These are phyloP conservation scores for Backusella liffmaniae DNA, from an alignment of 192 early-diverging fungal genomes.

Conservation along the genomic window DNA sequence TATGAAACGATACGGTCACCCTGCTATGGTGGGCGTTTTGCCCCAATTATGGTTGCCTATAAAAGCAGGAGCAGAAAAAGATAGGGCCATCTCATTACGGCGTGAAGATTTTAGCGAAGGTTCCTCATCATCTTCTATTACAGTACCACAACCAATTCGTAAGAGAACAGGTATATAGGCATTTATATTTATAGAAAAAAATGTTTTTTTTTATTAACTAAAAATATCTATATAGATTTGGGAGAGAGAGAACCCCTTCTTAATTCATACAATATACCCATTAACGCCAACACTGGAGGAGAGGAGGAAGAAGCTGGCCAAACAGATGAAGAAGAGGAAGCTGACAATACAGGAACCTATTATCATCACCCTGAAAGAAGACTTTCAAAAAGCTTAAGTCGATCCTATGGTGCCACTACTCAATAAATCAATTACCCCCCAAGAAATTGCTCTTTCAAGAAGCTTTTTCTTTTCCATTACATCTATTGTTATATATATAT, in stretches of 20 bases:
- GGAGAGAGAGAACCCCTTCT: conserved; percentile 9
- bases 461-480: neutral
- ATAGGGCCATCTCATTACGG: neutral
- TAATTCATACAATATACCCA: neutral
- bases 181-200: neutral
- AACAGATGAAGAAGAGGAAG: conserved; percentile 31
- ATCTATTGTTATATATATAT: neutral
- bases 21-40: conserved; percentile 61
- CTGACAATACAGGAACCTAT: conserved; percentile 37
- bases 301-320: conserved; percentile 1
- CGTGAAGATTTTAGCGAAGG: conserved; percentile 3
- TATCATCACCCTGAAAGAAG: conserved; percentile 49
- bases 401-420: conserved; percentile 11
- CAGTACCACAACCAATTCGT: conserved; percentile 1
- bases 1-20: conserved; percentile 64
- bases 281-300: neutral
- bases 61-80: conserved; percentile 26
- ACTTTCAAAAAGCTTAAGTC: conserved; percentile 11
- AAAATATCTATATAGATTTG: neutral
- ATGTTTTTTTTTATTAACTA: neutral
- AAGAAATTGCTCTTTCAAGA: neutral
- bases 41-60: conserved; percentile 76
- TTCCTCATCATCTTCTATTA: neutral
- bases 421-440: neutral
- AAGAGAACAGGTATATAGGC: conserved; percentile 3